Base-by-base conservation (phyloP, 768 basidiomycete species). In the Leccinum rimulosum region DNA sequence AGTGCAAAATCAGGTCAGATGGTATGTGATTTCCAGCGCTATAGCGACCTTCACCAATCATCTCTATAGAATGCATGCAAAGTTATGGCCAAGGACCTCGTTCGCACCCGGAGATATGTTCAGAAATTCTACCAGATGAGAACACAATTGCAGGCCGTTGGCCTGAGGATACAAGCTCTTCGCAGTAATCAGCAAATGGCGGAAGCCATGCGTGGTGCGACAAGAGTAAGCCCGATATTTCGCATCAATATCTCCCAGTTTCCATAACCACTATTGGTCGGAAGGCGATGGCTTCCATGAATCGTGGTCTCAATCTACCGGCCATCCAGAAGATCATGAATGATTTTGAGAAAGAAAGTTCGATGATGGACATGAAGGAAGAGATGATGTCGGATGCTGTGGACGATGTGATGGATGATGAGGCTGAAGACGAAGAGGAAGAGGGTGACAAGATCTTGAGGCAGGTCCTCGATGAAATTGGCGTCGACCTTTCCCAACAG, bases 351-450 rank as follows among this genome's bases (percentile, higher is more conserved):
- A 89, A 86, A 68, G 97, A 99, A 76, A 96, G 90, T 66, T 86
- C 93, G 5, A 93, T 88, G 76, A 99, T 99, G 97, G 97, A 99
- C 75, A 98, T 99, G 97, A 99, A 98, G 74, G 97, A 98, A 76
- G 96, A 97, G 73, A 98, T 98, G 92, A 99, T 98, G 97, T 93
- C 91, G 22, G 97, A 98, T 61, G 90, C 94, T 14, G 91, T 98
- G 15, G 97, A 98, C 74, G 96, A 98, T 66, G 95, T 90, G 52
- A 96, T 98, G 89, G 93, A 95, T 63, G 88, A 90, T 33, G 95
- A 94, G 14, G 76, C 75, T 31, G 95, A 95, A 67, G 96, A 96
- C 53, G 96, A 98, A 74, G 97, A 98, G 66, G 90, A 89, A 62
- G 97, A 98, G 69, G 87, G 95, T 14, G 95, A 98, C 70, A 91